Evolutionary conservation across 1,284 basidiomycete genomes (phyloP).

Genomic region (Heterobasidion parviporum): DNA sequence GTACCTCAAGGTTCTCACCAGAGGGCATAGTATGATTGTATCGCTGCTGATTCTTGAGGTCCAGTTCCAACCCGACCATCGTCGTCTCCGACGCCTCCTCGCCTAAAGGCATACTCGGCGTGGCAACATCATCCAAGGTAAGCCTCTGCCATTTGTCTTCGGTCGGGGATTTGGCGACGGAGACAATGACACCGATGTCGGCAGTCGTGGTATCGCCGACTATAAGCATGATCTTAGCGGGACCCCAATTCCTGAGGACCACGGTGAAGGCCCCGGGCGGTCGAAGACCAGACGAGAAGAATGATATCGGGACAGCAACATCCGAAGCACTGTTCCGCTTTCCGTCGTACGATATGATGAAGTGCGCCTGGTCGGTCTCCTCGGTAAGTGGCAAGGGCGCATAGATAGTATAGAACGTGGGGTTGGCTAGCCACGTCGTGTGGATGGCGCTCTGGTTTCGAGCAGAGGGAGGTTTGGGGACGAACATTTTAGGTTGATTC

Average conservation of each 20-base stretch:
- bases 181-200: slow-evolving; percentile 67
- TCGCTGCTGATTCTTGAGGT: slow-evolving; percentile 47
- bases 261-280: slow-evolving; percentile 49
- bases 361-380: slow-evolving; percentile 48
- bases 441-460: slow-evolving; percentile 44
- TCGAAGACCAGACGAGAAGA: slow-evolving; percentile 34
- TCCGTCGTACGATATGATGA: slow-evolving; percentile 52
- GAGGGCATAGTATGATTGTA: slow-evolving; percentile 31
- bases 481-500: slow-evolving; percentile 45
- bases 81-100: slow-evolving; percentile 66
- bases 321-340: slow-evolving; percentile 40
- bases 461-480: slow-evolving; percentile 46
- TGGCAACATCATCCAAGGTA: slow-evolving; percentile 68
- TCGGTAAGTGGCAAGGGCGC: slow-evolving; percentile 32
- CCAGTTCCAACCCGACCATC: slow-evolving; percentile 60
- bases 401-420: slow-evolving; percentile 67
- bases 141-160: slow-evolving; percentile 57
- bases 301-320: slow-evolving; percentile 49
- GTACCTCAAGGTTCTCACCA: slow-evolving; percentile 38
- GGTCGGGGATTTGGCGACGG: slow-evolving; percentile 21
- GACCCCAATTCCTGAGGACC: slow-evolving; percentile 59
- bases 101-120: slow-evolving; percentile 62
- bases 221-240: slow-evolving; percentile 52
- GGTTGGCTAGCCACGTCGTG: slow-evolving; percentile 65
- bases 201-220: slow-evolving; percentile 69